Percentiles rank a stretch among this genome's conserved stretches.
Conservation (phyloP, 805 yeast genomes). For the Saccharomycopsis capsularis region DNA sequence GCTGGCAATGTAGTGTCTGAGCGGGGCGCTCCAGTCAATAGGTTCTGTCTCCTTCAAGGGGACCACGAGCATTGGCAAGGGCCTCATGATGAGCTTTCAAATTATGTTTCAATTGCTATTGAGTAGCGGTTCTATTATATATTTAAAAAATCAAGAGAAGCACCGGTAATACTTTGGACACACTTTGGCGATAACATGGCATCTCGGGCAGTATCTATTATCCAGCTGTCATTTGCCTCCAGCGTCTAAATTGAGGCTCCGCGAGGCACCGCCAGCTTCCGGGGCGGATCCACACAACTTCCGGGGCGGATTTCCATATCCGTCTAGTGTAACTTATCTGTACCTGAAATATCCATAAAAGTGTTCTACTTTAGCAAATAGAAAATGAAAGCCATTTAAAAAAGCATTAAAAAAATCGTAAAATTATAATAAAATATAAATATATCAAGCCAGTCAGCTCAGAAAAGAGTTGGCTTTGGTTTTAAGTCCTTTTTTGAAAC, state of each 20-base stretch:
- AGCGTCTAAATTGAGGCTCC: too few relatives aligned
- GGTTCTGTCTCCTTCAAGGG: constrained; percentile 21
- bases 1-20: constrained; percentile 48
- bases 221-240: too few relatives aligned
- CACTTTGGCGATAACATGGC: too few relatives aligned
- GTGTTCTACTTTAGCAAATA: background rate
- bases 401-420: background rate
- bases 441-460: background rate
- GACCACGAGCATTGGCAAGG: constrained; percentile 18
- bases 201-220: too few relatives aligned
- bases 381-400: background rate
- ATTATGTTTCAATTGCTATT: background rate
- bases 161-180: too few relatives aligned
- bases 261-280: too few relatives aligned
- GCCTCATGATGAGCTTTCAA: constrained; percentile 19
- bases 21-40: constrained; percentile 59
- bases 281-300: too few relatives aligned
- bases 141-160: too few relatives aligned
- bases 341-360: background rate
- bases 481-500: constrained; percentile 37
- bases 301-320: too few relatives aligned
- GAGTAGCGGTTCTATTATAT: too few relatives aligned
- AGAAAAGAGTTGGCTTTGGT: constrained; percentile 31
- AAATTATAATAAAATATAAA: too few relatives aligned
- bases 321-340: too few relatives aligned